Conservation (phyloP, 176 grass and related monocot species). For the Eremochloa ophiuroides region DNA sequence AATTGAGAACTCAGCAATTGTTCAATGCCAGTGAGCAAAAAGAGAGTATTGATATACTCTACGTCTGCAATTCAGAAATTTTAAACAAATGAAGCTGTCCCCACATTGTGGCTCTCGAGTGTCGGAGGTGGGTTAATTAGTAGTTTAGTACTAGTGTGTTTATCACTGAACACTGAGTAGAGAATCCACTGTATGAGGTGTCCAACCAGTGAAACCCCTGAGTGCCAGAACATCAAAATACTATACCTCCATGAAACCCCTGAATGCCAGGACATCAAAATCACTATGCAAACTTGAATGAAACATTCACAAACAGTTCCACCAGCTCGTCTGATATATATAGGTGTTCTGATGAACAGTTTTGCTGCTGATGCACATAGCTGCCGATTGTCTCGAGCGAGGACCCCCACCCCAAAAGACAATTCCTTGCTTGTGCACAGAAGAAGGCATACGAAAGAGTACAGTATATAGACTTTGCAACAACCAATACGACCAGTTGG, state of each 20-base stretch:
- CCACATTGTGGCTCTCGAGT: no score
- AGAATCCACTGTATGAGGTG: background rate
- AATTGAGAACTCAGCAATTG: no score
- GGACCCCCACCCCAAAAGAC: background rate
- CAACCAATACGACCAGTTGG: background rate
- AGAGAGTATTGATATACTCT: no score
- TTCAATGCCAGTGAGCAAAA: no score
- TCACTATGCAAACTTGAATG: background rate
- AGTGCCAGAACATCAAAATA: background rate
- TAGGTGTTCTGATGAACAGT: background rate
- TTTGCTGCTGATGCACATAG: background rate
- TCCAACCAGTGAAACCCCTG: background rate
- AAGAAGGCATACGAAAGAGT: background rate
- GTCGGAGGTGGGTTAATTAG: no score
- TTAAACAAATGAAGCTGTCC: background rate
- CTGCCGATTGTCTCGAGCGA: background rate
- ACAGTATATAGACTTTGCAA: constrained; percentile 2
- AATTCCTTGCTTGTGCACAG: background rate
- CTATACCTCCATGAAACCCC: background rate
- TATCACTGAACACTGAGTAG: no score
- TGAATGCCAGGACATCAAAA: no score
- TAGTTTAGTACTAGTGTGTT: no score
- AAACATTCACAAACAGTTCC: background rate
- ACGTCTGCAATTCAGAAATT: no score
- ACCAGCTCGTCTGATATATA: background rate